These are phyloP conservation scores for Macrophomina phaseolina DNA, from an alignment of 2,329 filamentous ascomycete genomes.

Conservation along the genomic window DNA sequence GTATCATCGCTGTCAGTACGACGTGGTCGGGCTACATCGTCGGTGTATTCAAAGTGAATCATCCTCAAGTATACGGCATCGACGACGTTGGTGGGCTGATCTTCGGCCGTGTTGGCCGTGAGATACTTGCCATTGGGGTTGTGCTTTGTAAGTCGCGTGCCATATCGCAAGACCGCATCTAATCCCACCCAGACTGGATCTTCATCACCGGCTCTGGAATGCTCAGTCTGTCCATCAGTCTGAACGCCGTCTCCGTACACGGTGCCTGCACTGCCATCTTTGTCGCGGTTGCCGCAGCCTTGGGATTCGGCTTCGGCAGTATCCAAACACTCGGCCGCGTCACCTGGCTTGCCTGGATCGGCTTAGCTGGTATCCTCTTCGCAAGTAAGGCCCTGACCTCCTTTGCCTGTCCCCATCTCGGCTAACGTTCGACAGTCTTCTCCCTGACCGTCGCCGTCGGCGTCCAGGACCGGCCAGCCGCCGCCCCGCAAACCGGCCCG, in stretches of 20 bases:
- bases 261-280: constrained; percentile 38
- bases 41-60: constrained; percentile 59
- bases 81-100: constrained; percentile 62
- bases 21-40: constrained; percentile 58
- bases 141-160: constrained; percentile 38
- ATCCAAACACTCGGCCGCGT: constrained; percentile 15
- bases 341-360: constrained; percentile 12
- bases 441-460: constrained; percentile 10
- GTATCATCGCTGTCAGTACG: constrained; percentile 50
- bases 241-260: constrained; percentile 49
- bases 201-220: neutral
- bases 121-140: constrained; percentile 47
- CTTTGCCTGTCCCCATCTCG: too few relatives aligned
- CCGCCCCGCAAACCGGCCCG: neutral
- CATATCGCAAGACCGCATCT: neutral
- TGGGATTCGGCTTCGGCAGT: constrained; percentile 35
- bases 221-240: constrained; percentile 28
- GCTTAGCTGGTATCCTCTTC: neutral
- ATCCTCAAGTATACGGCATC: constrained; percentile 63
- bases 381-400: neutral
- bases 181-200: constrained; percentile 1
- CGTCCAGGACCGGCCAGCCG: neutral
- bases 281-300: constrained; percentile 32
- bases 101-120: constrained; percentile 59
- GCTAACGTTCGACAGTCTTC: neutral